Conservation (phyloP, 1,284 basidiomycete species). For the Leccinum solheimii region DNA sequence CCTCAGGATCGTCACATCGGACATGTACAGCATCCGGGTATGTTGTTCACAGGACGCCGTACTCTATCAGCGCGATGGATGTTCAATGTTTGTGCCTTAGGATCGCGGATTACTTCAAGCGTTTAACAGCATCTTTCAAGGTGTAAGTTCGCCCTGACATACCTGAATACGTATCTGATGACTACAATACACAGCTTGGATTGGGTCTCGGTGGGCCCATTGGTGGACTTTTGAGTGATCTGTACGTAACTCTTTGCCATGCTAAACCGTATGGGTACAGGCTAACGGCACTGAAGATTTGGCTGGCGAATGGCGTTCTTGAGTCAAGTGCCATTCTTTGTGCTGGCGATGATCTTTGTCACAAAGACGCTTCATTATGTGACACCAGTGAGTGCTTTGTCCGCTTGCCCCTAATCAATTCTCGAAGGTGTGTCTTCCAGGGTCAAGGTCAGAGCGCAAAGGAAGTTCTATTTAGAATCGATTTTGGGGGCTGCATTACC, state of each 20-base stretch:
- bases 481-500: slow-evolving; percentile 17
- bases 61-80: background rate
- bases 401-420: background rate
- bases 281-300: slow-evolving; percentile 13
- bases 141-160: background rate
- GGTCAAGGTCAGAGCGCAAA: slow-evolving; percentile 12
- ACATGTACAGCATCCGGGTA: slow-evolving; percentile 18
- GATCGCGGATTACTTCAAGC: slow-evolving; percentile 17
- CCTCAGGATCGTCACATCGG: slow-evolving; percentile 15
- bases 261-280: no score
- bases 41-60: background rate
- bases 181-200: slow-evolving; percentile 8
- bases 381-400: slow-evolving; percentile 11
- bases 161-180: background rate
- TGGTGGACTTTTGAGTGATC: slow-evolving; percentile 18
- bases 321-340: slow-evolving; percentile 16
- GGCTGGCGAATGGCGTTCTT: slow-evolving; percentile 21
- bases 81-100: background rate
- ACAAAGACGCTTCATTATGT: slow-evolving; percentile 12
- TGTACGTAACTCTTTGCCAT: slow-evolving; percentile 2
- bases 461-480: slow-evolving; percentile 18
- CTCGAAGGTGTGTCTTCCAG: background rate
- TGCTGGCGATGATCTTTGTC: slow-evolving; percentile 10
- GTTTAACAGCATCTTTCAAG: slow-evolving; percentile 10
- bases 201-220: slow-evolving; percentile 19